Base-by-base conservation (phyloP, 2,329 filamentous ascomycete species). In the Fonsecaea multimorphosa region DNA sequence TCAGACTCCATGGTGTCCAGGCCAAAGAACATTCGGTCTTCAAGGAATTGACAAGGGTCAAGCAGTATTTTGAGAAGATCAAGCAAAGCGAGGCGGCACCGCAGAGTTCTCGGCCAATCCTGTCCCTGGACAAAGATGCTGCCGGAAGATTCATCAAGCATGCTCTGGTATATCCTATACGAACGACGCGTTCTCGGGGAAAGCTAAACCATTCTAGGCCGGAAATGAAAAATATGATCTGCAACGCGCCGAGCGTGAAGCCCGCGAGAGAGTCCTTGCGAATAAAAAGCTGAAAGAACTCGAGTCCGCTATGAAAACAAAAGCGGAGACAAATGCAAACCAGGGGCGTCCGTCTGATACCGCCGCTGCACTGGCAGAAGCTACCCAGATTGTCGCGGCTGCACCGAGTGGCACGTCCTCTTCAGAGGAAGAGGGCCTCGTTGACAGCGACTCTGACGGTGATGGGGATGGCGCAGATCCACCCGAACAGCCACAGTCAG, bases 1-100 rank as follows among this genome's bases (percentile, higher is more conserved):
- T 99, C 24, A 88, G 89, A 68, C 85, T 97, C 8, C 89, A 92
- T 71, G 92, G 91, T 64, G 84, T 89, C 32, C 86, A 97, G 74
- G 89, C 91, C n/a, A 92, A 91, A 76, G 85, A 90, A 59, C 94
- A 98, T 76, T 86, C 91, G 31, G 87, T 99, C 65, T 95, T 92
- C 79, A 85, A 85, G 65, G 95, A 99, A 81, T 85, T 99, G 68
- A 89, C 87, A 65, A 88, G 95, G 63, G 89, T 98, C 61, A 92
- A 89, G 77, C 90, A 93, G 75, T 98, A 98, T 78, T 96, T 97
- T 79, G 87, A 86, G 66, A 99, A 98, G 81, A 94, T 98, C 76
- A 92, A 95, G 75, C 82, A 83, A 14, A 85, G 87, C 2, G 93
- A 97, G 78, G 57, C 62, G 11, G 84, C 82, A 6, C 85, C 86